A percentile compares a stretch with the other conserved stretches of the same genome.
Conservation (phyloP, 257 asterid genomes). For the Primulina tabacum region DNA sequence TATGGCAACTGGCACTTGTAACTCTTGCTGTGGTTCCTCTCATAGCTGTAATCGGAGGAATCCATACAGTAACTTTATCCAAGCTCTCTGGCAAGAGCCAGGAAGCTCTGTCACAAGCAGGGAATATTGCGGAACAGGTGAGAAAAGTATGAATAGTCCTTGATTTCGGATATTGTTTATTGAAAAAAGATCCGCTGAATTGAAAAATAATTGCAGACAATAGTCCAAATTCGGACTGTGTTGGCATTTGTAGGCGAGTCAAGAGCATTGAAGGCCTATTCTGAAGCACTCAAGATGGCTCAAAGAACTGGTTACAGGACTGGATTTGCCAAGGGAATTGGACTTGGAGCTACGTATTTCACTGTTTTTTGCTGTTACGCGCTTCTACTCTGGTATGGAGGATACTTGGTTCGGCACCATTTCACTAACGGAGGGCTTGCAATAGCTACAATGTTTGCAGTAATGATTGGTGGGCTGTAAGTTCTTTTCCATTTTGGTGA, state of each 20-base stretch:
- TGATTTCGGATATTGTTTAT: not conserved
- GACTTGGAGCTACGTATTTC: slow-evolving; percentile 84
- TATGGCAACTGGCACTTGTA: slow-evolving; percentile 81
- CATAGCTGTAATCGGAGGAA: slow-evolving; percentile 82
- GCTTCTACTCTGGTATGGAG: slow-evolving; percentile 93
- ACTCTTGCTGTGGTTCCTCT: slow-evolving; percentile 91
- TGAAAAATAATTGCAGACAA: slow-evolving; percentile 46
- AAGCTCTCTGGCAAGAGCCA: slow-evolving; percentile 75
- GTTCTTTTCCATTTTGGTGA: slow-evolving; percentile 25
- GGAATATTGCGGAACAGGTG: slow-evolving; percentile 85
- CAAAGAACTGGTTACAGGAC: slow-evolving; percentile 72
- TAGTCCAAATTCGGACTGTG: slow-evolving; percentile 82
- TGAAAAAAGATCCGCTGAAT: slow-evolving; percentile 20
- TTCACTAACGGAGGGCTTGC: slow-evolving; percentile 89
- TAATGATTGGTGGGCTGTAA: slow-evolving; percentile 95
- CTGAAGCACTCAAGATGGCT: slow-evolving; percentile 59
- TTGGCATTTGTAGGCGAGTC: slow-evolving; percentile 84
- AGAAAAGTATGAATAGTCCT: slow-evolving; percentile 2
- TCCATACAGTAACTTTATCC: slow-evolving; percentile 60
- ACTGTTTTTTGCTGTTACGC: slow-evolving; percentile 86
- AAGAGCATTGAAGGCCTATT: slow-evolving; percentile 69
- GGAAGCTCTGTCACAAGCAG: slow-evolving; percentile 87
- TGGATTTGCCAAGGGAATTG: slow-evolving; percentile 79
- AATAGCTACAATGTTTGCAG: slow-evolving; percentile 87
- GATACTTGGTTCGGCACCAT: slow-evolving; percentile 81